Base-by-base conservation (phyloP, 2,329 filamentous ascomycete species). In the Calonectria montana region DNA sequence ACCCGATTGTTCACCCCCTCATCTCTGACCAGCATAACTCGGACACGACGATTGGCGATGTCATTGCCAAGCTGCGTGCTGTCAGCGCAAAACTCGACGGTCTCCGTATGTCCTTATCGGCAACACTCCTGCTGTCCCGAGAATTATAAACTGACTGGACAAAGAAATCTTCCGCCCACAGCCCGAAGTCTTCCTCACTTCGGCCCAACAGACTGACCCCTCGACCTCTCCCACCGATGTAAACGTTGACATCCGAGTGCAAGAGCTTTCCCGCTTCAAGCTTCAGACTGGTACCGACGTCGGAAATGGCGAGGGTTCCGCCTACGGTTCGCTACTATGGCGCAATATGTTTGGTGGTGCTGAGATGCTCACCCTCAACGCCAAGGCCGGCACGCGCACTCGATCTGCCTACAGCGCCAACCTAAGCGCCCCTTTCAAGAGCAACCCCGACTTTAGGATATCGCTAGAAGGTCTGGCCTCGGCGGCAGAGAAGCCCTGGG, bases 291-390 rank as follows among this genome's bases (percentile, higher is more conserved):
- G 97, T 71, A 98, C 97, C 10, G 96, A 98, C 81, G 89, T 98
- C 55, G 97, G 97, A 74, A 97, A 97, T 80, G 92, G 94, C 25
- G 97, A 99, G 84, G 97, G 96, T 41, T 97, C 96, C 9, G 96
- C 96, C 4, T 98, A 97, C 81, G 93, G 94, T 76, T 96, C 97
- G 76, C 89, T 95, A 53, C 88, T 96, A 64, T 92, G 95, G 87
- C 92, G 97, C 77, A 99, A 99, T 84, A 89, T 99, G 71, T 94
- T 99, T 81, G 97, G 97, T 64, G 97, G 97, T 45, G 97, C 96
- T 27, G 97, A 99, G 86, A 94, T 93, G 69, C 86, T 99, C 74
- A 94, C 94, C 65, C 86, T 97, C 71, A 96, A 98, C 79, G 96
- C 94, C 61, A 96, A 95, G 37, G 87, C 96, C 27, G 97, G 97